Evolutionary conservation across 169 alveolate species (phyloP).

Genomic region (Plasmodium chabaudi): DNA sequence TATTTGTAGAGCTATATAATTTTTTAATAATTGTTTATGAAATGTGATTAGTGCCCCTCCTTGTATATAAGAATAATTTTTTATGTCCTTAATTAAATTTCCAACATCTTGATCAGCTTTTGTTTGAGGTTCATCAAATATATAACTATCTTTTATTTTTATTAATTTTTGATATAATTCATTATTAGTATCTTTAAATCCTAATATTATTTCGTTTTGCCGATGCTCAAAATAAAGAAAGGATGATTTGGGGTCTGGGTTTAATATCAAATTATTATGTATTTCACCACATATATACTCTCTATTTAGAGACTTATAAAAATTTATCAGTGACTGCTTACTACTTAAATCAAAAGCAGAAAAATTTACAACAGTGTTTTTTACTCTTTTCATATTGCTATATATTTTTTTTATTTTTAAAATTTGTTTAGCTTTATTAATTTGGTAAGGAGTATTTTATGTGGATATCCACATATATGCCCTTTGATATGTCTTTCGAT

Average conservation of each 20-base stretch:
- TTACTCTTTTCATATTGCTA: constrained; percentile 43
- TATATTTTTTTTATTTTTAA: no score
- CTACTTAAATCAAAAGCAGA: constrained; percentile 18
- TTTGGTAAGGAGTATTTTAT: no score
- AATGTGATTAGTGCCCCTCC: constrained; percentile 64
- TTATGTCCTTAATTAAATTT: constrained; percentile 44
- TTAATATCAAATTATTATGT: constrained; percentile 49
- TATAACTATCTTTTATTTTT: constrained; percentile 33
- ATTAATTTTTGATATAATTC: constrained; percentile 46
- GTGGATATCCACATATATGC: no score
- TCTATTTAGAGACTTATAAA: constrained; percentile 29
- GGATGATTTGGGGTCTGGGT: constrained; percentile 33
- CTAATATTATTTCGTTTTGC: constrained; percentile 35
- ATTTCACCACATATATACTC: constrained; percentile 62
- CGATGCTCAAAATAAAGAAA: constrained; percentile 50
- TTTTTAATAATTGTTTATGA: constrained; percentile 27
- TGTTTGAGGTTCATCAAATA: constrained; percentile 32
- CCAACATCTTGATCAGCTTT: constrained; percentile 21
- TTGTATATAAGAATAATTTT: constrained; percentile 64
- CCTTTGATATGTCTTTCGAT: no score
- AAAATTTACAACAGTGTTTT: constrained; percentile 14
- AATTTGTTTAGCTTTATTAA: no score
- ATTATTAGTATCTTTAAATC: constrained; percentile 64
- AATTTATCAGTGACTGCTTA: constrained; percentile 33
- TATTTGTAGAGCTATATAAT: constrained; percentile 18